Evolutionary conservation across 2,329 filamentous ascomycete genomes (phyloP).

Genomic region (Talaromyces albobiverticillius): DNA sequence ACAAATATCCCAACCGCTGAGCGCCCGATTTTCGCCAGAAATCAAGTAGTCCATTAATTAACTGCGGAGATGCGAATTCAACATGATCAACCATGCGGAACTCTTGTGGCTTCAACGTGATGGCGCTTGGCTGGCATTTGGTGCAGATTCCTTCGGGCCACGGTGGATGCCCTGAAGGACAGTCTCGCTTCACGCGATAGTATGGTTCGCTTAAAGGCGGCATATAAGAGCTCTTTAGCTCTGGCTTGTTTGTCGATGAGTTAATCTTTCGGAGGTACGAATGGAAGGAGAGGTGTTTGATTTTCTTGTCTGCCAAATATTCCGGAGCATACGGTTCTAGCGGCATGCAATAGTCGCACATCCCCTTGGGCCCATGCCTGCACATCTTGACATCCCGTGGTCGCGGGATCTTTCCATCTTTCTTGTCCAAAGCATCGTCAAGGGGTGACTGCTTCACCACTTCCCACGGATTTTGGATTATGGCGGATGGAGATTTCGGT

Average conservation of each 20-base stretch:
- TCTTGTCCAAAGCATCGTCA: slow-evolving; percentile 81
- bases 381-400: slow-evolving; percentile 81
- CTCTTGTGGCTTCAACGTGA: slow-evolving; percentile 86
- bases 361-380: slow-evolving; percentile 90
- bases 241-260: slow-evolving; percentile 91
- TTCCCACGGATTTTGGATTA: slow-evolving; percentile 90
- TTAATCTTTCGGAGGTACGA: slow-evolving; percentile 93
- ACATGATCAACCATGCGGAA: slow-evolving; percentile 99
- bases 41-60: slow-evolving; percentile 87
- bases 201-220: slow-evolving; percentile 90
- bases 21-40: slow-evolving; percentile 84
- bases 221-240: slow-evolving; percentile 91
- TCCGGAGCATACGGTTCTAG: slow-evolving; percentile 88
- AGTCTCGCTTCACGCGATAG: slow-evolving; percentile 83
- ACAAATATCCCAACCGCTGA: slow-evolving; percentile 85
- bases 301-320: slow-evolving; percentile 92
- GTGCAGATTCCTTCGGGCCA: slow-evolving; percentile 98
- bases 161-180: slow-evolving; percentile 85
- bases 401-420: slow-evolving; percentile 83
- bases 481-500: slow-evolving; percentile 54
- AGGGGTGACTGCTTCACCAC: slow-evolving; percentile 81
- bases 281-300: slow-evolving; percentile 97
- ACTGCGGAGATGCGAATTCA: slow-evolving; percentile 80
- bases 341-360: slow-evolving; percentile 99
- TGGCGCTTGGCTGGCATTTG: slow-evolving; percentile 96